Conservation (phyloP, 2,329 filamentous ascomycete species). For the Neurospora crassa region DNA sequence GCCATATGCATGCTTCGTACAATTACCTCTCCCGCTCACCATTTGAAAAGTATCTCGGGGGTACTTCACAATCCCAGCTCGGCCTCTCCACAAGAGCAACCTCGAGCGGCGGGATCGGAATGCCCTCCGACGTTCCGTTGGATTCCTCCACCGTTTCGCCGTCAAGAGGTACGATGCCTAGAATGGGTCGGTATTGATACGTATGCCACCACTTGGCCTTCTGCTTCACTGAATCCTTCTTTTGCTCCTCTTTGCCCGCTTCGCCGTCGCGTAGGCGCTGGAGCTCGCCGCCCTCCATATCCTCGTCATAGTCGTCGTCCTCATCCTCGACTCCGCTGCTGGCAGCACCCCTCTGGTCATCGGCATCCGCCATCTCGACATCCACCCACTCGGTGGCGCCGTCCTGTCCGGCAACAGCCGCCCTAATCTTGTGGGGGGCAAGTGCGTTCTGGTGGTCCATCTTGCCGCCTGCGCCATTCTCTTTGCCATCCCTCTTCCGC, state of each 20-base stretch:
- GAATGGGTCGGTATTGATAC: constrained; percentile 87
- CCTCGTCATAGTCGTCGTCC: constrained; percentile 30
- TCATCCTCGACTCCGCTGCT: constrained; percentile 31
- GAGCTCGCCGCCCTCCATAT: constrained; percentile 21
- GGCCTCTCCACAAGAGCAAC: constrained; percentile 85
- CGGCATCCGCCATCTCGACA: constrained; percentile 24
- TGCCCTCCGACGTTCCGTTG: constrained; percentile 8
- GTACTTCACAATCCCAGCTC: constrained; percentile 70
- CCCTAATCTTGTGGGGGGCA: constrained; percentile 32
- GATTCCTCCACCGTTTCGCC: constrained; percentile 23
- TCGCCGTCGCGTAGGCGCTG: constrained; percentile 26
- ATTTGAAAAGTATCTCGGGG: constrained; percentile 58
- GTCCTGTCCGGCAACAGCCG: constrained; percentile 24
- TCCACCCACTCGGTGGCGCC: constrained; percentile 23
- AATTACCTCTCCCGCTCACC: constrained; percentile 39
- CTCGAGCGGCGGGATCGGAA: constrained; percentile 44
- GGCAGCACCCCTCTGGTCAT: constrained; percentile 18
- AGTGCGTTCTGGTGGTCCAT: constrained; percentile 39
- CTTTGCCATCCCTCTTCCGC: constrained; percentile 41
- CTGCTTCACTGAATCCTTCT: constrained; percentile 24
- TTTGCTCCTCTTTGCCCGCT: constrained; percentile 25
- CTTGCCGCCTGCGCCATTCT: constrained; percentile 43
- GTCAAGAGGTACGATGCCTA: constrained; percentile 53
- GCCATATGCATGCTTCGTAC: background rate
- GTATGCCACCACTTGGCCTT: constrained; percentile 60